phyloP scores from a whole-genome alignment of 1,284 basidiomycete genomes.

The Apiotrichum veenhuisii region DNA sequence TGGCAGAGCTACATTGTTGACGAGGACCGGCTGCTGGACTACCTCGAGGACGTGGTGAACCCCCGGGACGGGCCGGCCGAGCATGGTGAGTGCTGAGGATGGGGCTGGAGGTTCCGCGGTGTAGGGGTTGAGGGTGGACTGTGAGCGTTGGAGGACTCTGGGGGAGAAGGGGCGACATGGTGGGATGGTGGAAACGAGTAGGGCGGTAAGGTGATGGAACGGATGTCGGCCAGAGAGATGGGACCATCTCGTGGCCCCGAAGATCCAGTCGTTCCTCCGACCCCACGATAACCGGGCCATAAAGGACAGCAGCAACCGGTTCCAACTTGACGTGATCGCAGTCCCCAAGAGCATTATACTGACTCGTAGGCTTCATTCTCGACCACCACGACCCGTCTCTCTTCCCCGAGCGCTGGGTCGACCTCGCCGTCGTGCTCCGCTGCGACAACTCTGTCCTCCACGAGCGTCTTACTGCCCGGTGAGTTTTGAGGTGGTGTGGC shows the following conservation, averaged over 20 bases:
- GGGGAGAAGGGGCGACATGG: too few relatives aligned
- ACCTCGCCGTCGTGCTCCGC: slow-evolving; percentile 89
- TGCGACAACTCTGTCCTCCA: slow-evolving; percentile 88
- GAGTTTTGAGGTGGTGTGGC: slow-evolving; percentile 37
- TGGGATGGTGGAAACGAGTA: too few relatives aligned
- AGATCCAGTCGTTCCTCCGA: too few relatives aligned
- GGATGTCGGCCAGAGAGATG: too few relatives aligned
- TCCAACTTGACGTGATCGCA: too few relatives aligned
- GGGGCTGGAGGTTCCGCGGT: not conserved
- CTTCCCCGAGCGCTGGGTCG: slow-evolving; percentile 95
- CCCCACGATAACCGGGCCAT: too few relatives aligned
- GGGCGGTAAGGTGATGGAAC: too few relatives aligned
- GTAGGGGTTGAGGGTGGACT: too few relatives aligned
- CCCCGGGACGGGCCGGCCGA: slow-evolving; percentile 37
- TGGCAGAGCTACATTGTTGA: slow-evolving; percentile 94
- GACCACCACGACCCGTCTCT: slow-evolving; percentile 97
- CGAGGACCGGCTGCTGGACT: slow-evolving; percentile 91
- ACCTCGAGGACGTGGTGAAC: slow-evolving; percentile 65
- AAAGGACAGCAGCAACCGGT: too few relatives aligned
- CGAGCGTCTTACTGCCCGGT: slow-evolving; percentile 91
- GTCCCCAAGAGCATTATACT: too few relatives aligned
- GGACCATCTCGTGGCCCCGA: too few relatives aligned
- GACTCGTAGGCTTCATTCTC: slow-evolving; percentile 71
- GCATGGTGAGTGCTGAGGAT: slow-evolving; percentile 31
- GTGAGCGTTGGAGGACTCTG: too few relatives aligned